Evolutionary conservation across 148 eudicot genomes (phyloP), one percentile per base, ranked within the genome.

Genomic region (Fagopyrum tataricum): DNA sequence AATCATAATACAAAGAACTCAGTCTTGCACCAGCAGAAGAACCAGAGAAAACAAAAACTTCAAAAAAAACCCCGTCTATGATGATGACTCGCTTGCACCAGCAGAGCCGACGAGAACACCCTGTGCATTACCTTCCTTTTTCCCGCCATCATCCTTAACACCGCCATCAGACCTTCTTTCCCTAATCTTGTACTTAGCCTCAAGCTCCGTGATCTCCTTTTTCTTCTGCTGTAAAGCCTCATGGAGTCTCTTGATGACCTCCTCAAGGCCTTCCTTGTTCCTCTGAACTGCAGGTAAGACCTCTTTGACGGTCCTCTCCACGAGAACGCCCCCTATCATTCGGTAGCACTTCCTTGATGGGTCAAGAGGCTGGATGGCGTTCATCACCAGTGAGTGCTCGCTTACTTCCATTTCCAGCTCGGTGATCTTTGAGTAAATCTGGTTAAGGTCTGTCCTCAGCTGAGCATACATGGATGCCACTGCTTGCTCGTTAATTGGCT

Each of bases 81-180:
- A 70, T 42, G 72, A 74, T n/a, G 77, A 82, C 75, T 84, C 81
- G 49, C 62, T 73, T 46, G 77, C 75, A 75, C 87, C 87, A 55
- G 95, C 98, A 73, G 97, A 80, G 55, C 98, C 97, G 24, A 93
- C 98, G 75, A 93, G 95, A 73, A 93, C 98, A 31, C 98, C 98
- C 76, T 93, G 98, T 2, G 98, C 90, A 31, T 87, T 77, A 18
- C 97, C 95, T 85, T 87, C 98, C 82, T 93, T 93, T 82, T 72
- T 79, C 75, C 83, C 75, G 72, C 74, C 62, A 12, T 86, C 93
- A 31, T 88, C 97, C 73, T 84, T 76, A 62, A 83, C 82, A 73
- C 89, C 92, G 15, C 68, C 81, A 72, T 91, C 98, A 0, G 87
- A 40, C 81, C 87, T 91, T 43, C 83, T 80, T n/a, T 91, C 87